Evolutionary conservation across 352 stramenopile species (phyloP).

Genomic region (Globisporangium paroecandrum): DNA sequence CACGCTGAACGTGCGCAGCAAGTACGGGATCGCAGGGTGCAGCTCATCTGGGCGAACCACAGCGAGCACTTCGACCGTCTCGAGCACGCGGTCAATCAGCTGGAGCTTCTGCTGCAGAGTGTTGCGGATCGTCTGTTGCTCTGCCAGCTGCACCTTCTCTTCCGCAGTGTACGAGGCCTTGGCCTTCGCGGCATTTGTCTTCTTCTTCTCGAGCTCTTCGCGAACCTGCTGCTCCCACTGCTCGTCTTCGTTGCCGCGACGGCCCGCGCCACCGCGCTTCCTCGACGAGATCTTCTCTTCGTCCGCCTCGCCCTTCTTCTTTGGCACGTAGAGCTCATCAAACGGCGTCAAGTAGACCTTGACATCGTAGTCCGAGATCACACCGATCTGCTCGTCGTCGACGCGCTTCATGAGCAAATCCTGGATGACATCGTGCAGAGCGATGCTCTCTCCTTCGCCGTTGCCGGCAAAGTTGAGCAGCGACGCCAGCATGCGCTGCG

Average conservation of each 20-base stretch:
- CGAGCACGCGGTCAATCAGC: conserved; percentile 48
- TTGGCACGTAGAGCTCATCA: conserved; percentile 71
- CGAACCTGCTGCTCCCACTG: conserved; percentile 84
- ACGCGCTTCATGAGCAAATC: conserved; percentile 54
- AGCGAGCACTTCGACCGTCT: conserved; percentile 63
- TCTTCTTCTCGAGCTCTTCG: conserved; percentile 80
- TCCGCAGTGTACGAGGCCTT: conserved; percentile 48
- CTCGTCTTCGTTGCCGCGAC: conserved; percentile 73
- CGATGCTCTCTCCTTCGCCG: conserved; percentile 70
- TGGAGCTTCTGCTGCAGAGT: conserved; percentile 42
- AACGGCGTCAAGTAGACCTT: conserved; percentile 58
- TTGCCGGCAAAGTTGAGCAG: conserved; percentile 81
- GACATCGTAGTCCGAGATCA: conserved; percentile 59
- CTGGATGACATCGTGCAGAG: conserved; percentile 68
- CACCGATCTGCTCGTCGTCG: conserved; percentile 39
- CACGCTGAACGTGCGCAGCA: conserved; percentile 45
- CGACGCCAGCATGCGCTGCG: conserved; percentile 65
- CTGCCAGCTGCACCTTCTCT: conserved; percentile 48
- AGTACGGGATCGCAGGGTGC: conserved; percentile 62
- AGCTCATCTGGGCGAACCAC: conserved; percentile 57
- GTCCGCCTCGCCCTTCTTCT: conserved; percentile 34
- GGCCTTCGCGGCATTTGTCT: conserved; percentile 32
- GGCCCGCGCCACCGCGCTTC: conserved; percentile 33
- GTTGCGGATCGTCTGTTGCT: conserved; percentile 57
- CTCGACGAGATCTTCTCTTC: conserved; percentile 22